Conservation (phyloP, 192 early-diverging fungal genomes). For the Mycoemilia scoparia region DNA sequence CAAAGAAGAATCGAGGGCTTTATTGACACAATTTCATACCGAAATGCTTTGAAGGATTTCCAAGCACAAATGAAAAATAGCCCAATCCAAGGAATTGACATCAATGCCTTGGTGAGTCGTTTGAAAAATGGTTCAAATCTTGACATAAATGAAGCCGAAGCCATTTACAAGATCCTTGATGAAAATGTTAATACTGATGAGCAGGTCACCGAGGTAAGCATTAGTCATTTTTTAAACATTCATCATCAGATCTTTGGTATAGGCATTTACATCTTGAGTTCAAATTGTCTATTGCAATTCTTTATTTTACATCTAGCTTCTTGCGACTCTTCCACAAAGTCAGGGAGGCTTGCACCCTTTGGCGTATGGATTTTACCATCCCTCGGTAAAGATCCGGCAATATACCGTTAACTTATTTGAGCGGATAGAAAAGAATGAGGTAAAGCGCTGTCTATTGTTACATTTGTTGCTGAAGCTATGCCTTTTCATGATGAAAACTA, state of each 20-base stretch:
- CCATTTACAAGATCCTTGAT: slow-evolving; percentile 49
- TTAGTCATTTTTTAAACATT: neutral
- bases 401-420: slow-evolving; percentile 58
- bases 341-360: slow-evolving; percentile 66
- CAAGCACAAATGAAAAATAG: slow-evolving; percentile 31
- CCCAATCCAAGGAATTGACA: slow-evolving; percentile 47
- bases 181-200: slow-evolving; percentile 48
- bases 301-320: slow-evolving; percentile 4
- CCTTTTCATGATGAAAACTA: no score
- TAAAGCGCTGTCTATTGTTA: no score
- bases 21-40: slow-evolving; percentile 55
- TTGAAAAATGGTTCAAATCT: slow-evolving; percentile 34
- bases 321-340: slow-evolving; percentile 55
- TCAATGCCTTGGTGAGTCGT: slow-evolving; percentile 44
- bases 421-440: slow-evolving; percentile 48
- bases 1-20: slow-evolving; percentile 75
- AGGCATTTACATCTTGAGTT: neutral
- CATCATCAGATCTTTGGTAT: neutral
- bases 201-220: slow-evolving; percentile 66
- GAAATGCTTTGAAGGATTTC: slow-evolving; percentile 45
- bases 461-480: no score
- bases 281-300: neutral
- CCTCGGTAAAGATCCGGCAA: slow-evolving; percentile 39
- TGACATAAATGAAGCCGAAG: slow-evolving; percentile 38
- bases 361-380: slow-evolving; percentile 66